These are phyloP conservation scores for Scolecobasidium constrictum DNA, from an alignment of 2,329 filamentous ascomycete genomes.

Conservation along the genomic window DNA sequence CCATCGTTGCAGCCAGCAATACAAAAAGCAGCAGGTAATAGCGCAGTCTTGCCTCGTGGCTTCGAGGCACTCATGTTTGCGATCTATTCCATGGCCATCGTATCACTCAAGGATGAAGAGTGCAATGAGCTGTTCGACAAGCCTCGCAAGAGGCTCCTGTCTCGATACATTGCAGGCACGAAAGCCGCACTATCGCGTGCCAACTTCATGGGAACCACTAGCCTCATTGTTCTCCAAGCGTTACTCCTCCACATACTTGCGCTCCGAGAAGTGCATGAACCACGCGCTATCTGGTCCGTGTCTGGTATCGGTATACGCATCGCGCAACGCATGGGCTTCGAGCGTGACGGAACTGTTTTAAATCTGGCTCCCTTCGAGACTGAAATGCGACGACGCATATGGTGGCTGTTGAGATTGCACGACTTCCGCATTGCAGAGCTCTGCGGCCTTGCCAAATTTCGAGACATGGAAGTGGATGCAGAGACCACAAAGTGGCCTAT, in stretches of 20 bases:
- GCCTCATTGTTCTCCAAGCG: constrained; percentile 19
- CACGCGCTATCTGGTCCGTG: constrained; percentile 10
- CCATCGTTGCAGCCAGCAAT: constrained; percentile 17
- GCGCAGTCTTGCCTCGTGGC: constrained; percentile 13
- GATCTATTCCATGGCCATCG: constrained; percentile 21
- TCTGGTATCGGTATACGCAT: constrained; percentile 14
- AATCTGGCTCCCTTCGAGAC: constrained; percentile 21
- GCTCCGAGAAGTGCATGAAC: background rate
- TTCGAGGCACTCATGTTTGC: constrained; percentile 23
- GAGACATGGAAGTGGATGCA: constrained; percentile 1
- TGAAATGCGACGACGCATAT: constrained; percentile 22
- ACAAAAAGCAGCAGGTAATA: constrained; percentile 15
- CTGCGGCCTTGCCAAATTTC: constrained; percentile 2
- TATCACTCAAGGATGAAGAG: constrained; percentile 20
- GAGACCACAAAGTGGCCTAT: constrained; percentile 7
- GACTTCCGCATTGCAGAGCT: constrained; percentile 4
- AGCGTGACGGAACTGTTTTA: constrained; percentile 17
- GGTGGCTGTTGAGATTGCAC: constrained; percentile 16
- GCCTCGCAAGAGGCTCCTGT: constrained; percentile 13
- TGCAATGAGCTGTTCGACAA: constrained; percentile 16
- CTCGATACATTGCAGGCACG: constrained; percentile 16
- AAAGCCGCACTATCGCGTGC: constrained; percentile 17
- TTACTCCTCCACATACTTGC: constrained; percentile 17
- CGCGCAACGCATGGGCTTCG: constrained; percentile 16
- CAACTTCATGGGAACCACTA: constrained; percentile 18